A percentile compares a stretch with the other conserved stretches of the same genome.
phyloP scores from a whole-genome alignment of 2,329 filamentous ascomycete genomes.

The Ceratocystis smalleyi region DNA sequence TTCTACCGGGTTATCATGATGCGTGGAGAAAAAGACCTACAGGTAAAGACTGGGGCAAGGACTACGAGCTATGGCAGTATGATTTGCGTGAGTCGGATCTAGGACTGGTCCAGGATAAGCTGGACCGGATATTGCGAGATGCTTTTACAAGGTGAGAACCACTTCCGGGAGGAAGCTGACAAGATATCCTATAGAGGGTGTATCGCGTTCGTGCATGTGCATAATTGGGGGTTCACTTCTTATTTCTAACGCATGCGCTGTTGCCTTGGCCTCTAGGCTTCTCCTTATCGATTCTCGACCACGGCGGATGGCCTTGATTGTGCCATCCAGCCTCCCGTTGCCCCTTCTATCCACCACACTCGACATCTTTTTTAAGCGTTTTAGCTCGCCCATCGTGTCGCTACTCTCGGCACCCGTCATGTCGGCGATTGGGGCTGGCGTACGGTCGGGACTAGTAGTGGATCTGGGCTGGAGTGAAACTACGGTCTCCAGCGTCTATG shows the following conservation, averaged over 20 bases:
- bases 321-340: conserved; percentile 64
- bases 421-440: conserved; percentile 59
- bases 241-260: neutral
- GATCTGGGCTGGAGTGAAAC: conserved; percentile 92
- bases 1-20: conserved; percentile 39
- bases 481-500: conserved; percentile 69
- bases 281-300: conserved; percentile 60
- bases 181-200: neutral
- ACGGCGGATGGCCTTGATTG: conserved; percentile 55
- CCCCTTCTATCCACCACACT: conserved; percentile 61
- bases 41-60: conserved; percentile 43
- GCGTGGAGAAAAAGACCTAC: conserved; percentile 33
- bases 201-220: neutral
- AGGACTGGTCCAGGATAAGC: conserved; percentile 67
- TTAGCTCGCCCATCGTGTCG: conserved; percentile 66
- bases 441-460: conserved; percentile 72
- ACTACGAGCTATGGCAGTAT: conserved; percentile 61
- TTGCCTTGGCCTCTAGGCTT: conserved; percentile 29
- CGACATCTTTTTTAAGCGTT: conserved; percentile 63
- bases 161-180: conserved; percentile 26
- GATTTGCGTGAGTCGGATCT: conserved; percentile 61
- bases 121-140: conserved; percentile 69
- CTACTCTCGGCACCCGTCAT: conserved; percentile 65
- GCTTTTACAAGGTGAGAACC: conserved; percentile 56
- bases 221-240: neutral